Base-by-base conservation (phyloP, 208 protist species). In the Leishmania braziliensis region DNA sequence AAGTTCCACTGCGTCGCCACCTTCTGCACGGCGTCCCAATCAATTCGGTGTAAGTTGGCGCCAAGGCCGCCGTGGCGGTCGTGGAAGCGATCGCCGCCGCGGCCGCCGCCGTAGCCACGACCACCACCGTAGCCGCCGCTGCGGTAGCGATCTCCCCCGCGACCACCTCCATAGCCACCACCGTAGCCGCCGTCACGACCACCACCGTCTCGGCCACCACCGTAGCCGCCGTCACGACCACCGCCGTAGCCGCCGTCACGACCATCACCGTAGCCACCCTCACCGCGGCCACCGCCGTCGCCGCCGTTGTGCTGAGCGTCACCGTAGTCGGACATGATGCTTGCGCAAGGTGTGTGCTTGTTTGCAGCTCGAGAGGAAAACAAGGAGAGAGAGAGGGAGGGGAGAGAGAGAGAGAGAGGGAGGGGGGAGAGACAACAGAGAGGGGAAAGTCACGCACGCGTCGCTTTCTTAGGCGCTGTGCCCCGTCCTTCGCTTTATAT, bases 1-100 rank as follows among this genome's bases (percentile, higher is more conserved):
- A 92, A 95, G 86, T 95, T 94, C 91, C 91, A 95, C 87, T 96
- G 86, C 63, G 87, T 90, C 51, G 89, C 84, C 54, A 95, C 91
- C 78, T 92, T 87, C 83, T 95, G 84, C 33, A 94, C 93, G 3
- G 89, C 81, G 39, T 89, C 84, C 91, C 91, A 96, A 75, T 95
- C 92, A 33, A 95, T 91, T 29, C 83, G 81, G 75, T 82, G 86
- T 1, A 95, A 82, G 73, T 95, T 96, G 43, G 93, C 81, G 62
- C 90, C 92, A 50, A 95, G 87, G 16, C 84, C 84, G 62, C 83
- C 73, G 87, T 90, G 88, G 60, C 82, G 82, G 65, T 89, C 79
- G 78, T 83, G 58, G 75, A 69, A 51, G 33, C 50, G 39, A 23
- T 66, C 62, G 8, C 83, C 23, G 43, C 75, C 56, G 68, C 78